Evolutionary conservation across 1,139 yeast species (phyloP).

Genomic region (Kurtzmaniella quercitrusa): DNA sequence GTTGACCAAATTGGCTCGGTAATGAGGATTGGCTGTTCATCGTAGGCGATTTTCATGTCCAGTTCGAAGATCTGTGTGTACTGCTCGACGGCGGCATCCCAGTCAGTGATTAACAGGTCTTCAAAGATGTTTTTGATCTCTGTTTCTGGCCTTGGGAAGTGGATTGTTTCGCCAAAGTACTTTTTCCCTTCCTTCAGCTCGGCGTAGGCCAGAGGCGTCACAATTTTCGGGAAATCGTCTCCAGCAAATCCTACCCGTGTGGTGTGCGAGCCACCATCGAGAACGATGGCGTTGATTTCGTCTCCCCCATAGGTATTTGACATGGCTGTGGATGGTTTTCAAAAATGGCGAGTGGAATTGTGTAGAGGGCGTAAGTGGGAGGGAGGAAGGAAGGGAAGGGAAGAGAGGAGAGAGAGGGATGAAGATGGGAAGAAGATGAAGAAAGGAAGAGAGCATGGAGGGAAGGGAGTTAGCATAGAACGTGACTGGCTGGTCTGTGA

Average conservation of each 20-base stretch:
- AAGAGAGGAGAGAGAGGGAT: no score
- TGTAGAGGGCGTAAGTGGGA: background rate
- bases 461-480: no score
- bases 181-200: slow-evolving; percentile 13
- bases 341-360: background rate
- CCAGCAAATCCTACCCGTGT: slow-evolving; percentile 94
- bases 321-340: background rate
- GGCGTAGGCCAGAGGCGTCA: slow-evolving; percentile 61
- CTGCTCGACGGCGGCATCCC: slow-evolving; percentile 74
- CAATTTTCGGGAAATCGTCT: slow-evolving; percentile 80
- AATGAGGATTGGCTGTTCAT: slow-evolving; percentile 70
- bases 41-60: slow-evolving; percentile 47
- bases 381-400: no score
- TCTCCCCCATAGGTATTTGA: slow-evolving; percentile 49
- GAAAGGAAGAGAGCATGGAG: no score
- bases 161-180: slow-evolving; percentile 54
- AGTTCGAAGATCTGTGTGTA: slow-evolving; percentile 50
- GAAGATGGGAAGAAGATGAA: no score
- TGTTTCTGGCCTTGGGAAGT: slow-evolving; percentile 48
- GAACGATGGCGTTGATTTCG: slow-evolving; percentile 85
- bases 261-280: slow-evolving; percentile 84
- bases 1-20: slow-evolving; percentile 90
- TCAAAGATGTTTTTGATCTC: slow-evolving; percentile 56
- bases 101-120: slow-evolving; percentile 60
- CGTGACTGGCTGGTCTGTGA: no score